Evolutionary conservation across 2,329 filamentous ascomycete genomes (phyloP).

Genomic region (Fusarium sp.): DNA sequence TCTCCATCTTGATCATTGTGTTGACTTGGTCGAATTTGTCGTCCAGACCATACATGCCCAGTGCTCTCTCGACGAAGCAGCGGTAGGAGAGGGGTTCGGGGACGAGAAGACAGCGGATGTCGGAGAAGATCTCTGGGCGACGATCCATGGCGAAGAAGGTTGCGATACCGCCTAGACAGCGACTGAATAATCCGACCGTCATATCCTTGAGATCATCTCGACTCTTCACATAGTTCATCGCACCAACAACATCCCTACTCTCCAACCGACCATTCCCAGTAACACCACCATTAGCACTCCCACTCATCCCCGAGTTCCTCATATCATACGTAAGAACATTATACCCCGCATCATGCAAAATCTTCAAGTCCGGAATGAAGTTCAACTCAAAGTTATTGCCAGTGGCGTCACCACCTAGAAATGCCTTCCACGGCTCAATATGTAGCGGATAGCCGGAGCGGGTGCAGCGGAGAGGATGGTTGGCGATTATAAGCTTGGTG

Average conservation of each 20-base stretch:
- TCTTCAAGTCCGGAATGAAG: constrained; percentile 2
- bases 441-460: not conserved
- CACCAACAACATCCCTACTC: not conserved
- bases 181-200: not conserved
- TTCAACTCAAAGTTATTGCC: constrained; percentile 8
- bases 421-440: constrained; percentile 7
- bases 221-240: not conserved
- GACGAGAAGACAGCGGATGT: not conserved
- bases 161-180: not conserved
- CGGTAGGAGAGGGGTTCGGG: constrained; percentile 3
- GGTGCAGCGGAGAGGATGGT: constrained; percentile 1
- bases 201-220: not conserved
- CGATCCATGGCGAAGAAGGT: constrained; percentile 6
- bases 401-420: constrained; percentile 1
- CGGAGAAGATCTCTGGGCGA: constrained; percentile 1
- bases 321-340: constrained; percentile 6
- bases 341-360: not conserved
- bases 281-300: not conserved
- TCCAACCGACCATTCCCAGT: not conserved
- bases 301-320: not conserved
- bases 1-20: not conserved
- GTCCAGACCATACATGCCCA: not conserved
- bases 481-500: not conserved
- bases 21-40: constrained; percentile 1
- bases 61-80: not conserved